Evolutionary conservation across 371 early-diverging fungal genomes (phyloP).

Genomic region (Apophysomyces ossiformis): DNA sequence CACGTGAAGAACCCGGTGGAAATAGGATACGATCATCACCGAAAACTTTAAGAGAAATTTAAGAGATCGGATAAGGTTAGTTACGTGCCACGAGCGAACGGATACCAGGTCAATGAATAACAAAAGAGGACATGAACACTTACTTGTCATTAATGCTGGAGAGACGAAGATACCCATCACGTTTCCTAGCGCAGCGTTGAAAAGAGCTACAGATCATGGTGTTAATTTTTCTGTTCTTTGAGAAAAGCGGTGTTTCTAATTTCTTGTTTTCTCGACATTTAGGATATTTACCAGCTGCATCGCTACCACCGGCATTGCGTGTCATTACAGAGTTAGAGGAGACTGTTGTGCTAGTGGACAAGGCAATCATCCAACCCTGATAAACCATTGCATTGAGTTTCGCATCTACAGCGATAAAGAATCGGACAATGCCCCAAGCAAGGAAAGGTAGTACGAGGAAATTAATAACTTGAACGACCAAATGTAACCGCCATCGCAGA

Average conservation of each 20-base stretch:
- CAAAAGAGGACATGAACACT: background rate
- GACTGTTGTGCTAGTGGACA: constrained; percentile 76
- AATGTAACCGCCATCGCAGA: constrained; percentile 64
- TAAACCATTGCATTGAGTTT: constrained; percentile 57
- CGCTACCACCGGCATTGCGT: constrained; percentile 70
- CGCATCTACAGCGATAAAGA: constrained; percentile 53
- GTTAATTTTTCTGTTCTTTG: no score
- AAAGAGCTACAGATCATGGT: constrained; percentile 44
- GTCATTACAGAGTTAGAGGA: constrained; percentile 85
- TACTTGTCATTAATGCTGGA: constrained; percentile 64
- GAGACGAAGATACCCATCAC: constrained; percentile 71
- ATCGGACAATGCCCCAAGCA: constrained; percentile 59
- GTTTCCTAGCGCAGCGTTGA: constrained; percentile 76
- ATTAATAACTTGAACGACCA: constrained; percentile 68
- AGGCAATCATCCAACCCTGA: constrained; percentile 70
- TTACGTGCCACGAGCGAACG: constrained; percentile 2
- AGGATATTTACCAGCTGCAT: constrained; percentile 48
- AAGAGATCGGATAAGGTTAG: background rate
- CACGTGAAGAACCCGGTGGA: constrained; percentile 47
- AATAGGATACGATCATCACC: constrained; percentile 40
- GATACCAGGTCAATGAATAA: background rate
- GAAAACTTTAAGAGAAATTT: constrained; percentile 34
- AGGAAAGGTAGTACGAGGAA: constrained; percentile 65
- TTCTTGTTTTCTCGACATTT: background rate
- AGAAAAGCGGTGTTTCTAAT: background rate